Evolutionary conservation across 2,329 filamentous ascomycete genomes (phyloP).

Genomic region (Ilyonectria robusta): DNA sequence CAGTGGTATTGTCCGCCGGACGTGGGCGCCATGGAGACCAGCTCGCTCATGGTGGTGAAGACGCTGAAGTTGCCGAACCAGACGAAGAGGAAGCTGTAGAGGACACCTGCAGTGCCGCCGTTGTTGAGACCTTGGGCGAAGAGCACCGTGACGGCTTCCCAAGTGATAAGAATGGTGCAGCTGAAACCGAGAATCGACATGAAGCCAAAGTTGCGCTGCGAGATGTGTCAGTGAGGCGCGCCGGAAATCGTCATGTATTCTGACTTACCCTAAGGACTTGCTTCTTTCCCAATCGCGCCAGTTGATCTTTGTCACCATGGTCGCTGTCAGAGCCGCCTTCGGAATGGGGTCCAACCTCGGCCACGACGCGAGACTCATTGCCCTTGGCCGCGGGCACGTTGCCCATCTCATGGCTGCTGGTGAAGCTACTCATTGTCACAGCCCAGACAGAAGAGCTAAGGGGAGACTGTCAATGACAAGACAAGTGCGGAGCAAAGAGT

Average conservation of each 20-base stretch:
- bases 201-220: slow-evolving; percentile 63
- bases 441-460: background rate
- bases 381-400: slow-evolving; percentile 36
- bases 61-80: slow-evolving; percentile 59
- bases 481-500: background rate
- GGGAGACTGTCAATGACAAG: slow-evolving; percentile 1
- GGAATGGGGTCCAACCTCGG: slow-evolving; percentile 39
- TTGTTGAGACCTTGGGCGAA: slow-evolving; percentile 58
- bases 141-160: slow-evolving; percentile 60
- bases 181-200: slow-evolving; percentile 66
- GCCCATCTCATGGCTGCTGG: slow-evolving; percentile 45
- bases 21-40: slow-evolving; percentile 43
- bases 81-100: slow-evolving; percentile 67
- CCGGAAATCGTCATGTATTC: background rate
- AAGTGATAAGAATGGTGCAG: slow-evolving; percentile 67
- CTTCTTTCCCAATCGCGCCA: slow-evolving; percentile 49
- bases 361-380: slow-evolving; percentile 18
- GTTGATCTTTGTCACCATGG: slow-evolving; percentile 43
- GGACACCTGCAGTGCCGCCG: slow-evolving; percentile 58
- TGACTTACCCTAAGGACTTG: slow-evolving; percentile 45
- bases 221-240: slow-evolving; percentile 9
- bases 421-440: slow-evolving; percentile 39
- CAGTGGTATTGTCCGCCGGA: slow-evolving; percentile 44
- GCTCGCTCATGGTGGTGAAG: slow-evolving; percentile 43
- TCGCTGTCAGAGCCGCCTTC: slow-evolving; percentile 26